Percentiles rank a stretch among this genome's conserved stretches.
These are phyloP conservation scores for Fusarium sp. DNA, from an alignment of 2,329 filamentous ascomycete genomes.

Conservation along the genomic window DNA sequence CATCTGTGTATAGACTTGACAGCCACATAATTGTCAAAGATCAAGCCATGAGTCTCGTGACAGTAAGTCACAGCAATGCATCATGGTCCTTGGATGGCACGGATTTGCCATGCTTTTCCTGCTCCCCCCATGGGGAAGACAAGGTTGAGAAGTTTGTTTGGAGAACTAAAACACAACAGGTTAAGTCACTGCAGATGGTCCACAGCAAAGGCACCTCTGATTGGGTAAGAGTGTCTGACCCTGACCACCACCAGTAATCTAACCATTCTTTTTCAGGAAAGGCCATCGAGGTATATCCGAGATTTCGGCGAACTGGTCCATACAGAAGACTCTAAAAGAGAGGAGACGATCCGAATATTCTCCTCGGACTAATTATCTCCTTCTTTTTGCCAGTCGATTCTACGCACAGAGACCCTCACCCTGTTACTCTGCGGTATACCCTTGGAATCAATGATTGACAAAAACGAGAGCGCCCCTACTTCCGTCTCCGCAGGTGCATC, in stretches of 20 bases:
- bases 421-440: not conserved
- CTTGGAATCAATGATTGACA: not conserved
- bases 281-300: constrained; percentile 25
- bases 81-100: not conserved
- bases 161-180: not conserved
- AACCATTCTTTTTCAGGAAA: not conserved
- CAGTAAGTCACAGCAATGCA: not conserved
- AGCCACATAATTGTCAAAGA: not conserved
- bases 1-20: no score
- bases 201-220: not conserved
- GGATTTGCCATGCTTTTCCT: not conserved
- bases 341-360: constrained; percentile 34
- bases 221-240: not conserved
- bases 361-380: constrained; percentile 17
- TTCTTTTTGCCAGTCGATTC: not conserved
- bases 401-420: no score
- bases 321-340: not conserved
- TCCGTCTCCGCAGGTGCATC: not conserved
- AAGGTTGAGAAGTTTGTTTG: not conserved
- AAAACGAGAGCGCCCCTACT: not conserved
- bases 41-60: constrained; percentile 1
- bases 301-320: constrained; percentile 29
- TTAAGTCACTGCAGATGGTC: not conserved
- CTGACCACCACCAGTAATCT: not conserved
- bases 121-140: constrained; percentile 30